Evolutionary conservation across 2,329 filamentous ascomycete species (phyloP).

Genomic region (Westerdykella ornata): DNA sequence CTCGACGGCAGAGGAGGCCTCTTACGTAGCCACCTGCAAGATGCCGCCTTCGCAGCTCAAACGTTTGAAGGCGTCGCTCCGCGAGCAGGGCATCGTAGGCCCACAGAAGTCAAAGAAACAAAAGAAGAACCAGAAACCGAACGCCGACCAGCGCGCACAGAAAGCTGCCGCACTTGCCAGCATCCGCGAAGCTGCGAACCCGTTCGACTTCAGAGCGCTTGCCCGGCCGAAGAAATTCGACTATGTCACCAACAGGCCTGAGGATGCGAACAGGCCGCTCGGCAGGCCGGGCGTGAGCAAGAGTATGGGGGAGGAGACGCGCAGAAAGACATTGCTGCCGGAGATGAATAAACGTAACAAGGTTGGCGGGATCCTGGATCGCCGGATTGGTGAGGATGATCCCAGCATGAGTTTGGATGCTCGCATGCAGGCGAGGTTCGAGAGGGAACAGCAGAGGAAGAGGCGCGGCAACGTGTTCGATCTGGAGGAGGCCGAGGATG

Average conservation of each 20-base stretch:
- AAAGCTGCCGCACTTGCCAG: constrained; percentile 70
- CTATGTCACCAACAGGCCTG: constrained; percentile 60
- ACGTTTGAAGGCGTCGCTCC: constrained; percentile 82
- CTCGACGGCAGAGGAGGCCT: no score
- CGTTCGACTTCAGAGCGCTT: constrained; percentile 85
- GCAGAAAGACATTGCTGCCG: constrained; percentile 74
- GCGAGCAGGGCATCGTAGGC: constrained; percentile 81
- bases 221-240: constrained; percentile 76
- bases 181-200: constrained; percentile 95
- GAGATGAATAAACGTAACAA: constrained; percentile 88
- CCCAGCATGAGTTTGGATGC: constrained; percentile 90
- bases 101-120: constrained; percentile 94
- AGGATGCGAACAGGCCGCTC: constrained; percentile 51
- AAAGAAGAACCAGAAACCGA: constrained; percentile 64
- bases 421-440: constrained; percentile 83
- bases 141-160: constrained; percentile 66
- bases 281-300: constrained; percentile 79
- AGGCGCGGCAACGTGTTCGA: constrained; percentile 81
- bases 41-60: constrained; percentile 98
- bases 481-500: constrained; percentile 73
- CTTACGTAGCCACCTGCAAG: not conserved
- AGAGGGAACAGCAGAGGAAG: constrained; percentile 75
- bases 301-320: constrained; percentile 78
- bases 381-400: constrained; percentile 92
- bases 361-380: constrained; percentile 84